Conservation (phyloP, 75 land plant genomes). For the Cunninghamia lanceolata region DNA sequence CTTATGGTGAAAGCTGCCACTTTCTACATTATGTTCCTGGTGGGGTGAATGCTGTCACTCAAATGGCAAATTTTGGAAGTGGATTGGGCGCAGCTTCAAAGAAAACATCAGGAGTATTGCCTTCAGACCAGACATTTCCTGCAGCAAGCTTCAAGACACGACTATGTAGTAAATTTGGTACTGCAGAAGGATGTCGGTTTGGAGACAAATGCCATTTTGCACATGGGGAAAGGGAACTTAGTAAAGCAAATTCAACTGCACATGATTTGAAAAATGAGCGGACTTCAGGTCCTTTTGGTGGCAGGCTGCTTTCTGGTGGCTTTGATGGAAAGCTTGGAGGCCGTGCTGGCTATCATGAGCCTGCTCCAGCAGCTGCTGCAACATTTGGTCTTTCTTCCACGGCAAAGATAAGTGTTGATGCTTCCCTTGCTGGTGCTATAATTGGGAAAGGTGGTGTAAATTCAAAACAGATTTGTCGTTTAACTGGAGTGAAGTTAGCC, state of each 20-base stretch:
- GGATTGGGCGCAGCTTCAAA: conserved; percentile 19
- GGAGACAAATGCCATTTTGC: conserved; percentile 86
- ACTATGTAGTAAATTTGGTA: conserved; percentile 53
- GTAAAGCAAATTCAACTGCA: conserved; percentile 21
- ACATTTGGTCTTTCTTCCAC: conserved; percentile 73
- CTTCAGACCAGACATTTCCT: conserved; percentile 26
- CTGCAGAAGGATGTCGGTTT: conserved; percentile 75
- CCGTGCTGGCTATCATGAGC: conserved; percentile 13
- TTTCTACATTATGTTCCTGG: conserved; percentile 89
- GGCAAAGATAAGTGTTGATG: conserved; percentile 79
- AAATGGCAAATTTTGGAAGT: conserved; percentile 29
- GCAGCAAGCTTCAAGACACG: conserved; percentile 48
- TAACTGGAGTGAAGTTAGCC: conserved; percentile 70
- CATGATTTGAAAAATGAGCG: conserved; percentile 20
- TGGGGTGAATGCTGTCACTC: conserved; percentile 50
- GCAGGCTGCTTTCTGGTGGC: conserved; percentile 12
- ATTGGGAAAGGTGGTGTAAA: conserved; percentile 84
- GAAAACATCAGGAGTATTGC: conserved; percentile 15
- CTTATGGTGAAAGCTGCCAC: conserved; percentile 92
- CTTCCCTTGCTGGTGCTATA: conserved; percentile 82
- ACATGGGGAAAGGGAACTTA: conserved; percentile 76
- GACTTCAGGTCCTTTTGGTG: conserved; percentile 2
- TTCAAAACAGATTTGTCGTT: conserved; percentile 64
- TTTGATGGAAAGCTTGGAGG: conserved; percentile 12
- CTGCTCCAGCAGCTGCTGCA: conserved; percentile 35